Evolutionary conservation across 2,329 filamentous ascomycete species (phyloP), one percentile per base, ranked within the genome.

Genomic region (Gaeumannomyces sp.): DNA sequence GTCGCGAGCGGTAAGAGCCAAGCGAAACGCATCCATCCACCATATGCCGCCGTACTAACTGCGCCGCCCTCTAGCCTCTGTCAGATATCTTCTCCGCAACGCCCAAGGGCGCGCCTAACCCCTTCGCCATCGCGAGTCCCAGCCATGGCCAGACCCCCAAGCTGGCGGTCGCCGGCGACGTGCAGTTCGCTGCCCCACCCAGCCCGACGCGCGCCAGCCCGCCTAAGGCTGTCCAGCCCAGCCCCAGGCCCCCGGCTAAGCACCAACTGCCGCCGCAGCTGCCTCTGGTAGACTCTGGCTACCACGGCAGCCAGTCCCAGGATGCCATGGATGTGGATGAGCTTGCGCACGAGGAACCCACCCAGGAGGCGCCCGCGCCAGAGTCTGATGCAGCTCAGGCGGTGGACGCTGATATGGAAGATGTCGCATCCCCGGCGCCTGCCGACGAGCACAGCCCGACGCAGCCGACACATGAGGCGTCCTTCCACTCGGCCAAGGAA

Each of bases 291-390:
- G 89, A 92, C 70, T 92, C 89, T 45, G 89, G 89, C 33, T 92
- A 91, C 71, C 86, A 90, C 76, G 89, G 88, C 60, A 89, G 87
- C 70, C 86, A 88, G 69, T 78, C 80, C 3, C 80, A 83, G 64
- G 83, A 87, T 64, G 77, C 77, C n/a, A 78, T 83, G 57, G 76
- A 79, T 53, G 66, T 76, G 14, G 73, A 74, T 29, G 66, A 70
- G 14, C 62, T 68, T 16, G 67, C 70, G 38, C 72, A 73, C 10
- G 69, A 73, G 38, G 71, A 71, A 59, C 45, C 35, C 13, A 65
- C 67, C 13, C 33, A 35, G 38, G 29, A 64, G 59, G 28, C 22
- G 13, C 25, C 27, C 4, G 22, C 60, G 16, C 60, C 29, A 29
- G 61, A 8, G 33, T 11, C 50, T 25, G 33, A 35, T n/a, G 60